Percentiles rank a stretch among this genome's conserved stretches.
Conservation (phyloP, 139 green algal genomes). For the Dunaliella primolecta region DNA sequence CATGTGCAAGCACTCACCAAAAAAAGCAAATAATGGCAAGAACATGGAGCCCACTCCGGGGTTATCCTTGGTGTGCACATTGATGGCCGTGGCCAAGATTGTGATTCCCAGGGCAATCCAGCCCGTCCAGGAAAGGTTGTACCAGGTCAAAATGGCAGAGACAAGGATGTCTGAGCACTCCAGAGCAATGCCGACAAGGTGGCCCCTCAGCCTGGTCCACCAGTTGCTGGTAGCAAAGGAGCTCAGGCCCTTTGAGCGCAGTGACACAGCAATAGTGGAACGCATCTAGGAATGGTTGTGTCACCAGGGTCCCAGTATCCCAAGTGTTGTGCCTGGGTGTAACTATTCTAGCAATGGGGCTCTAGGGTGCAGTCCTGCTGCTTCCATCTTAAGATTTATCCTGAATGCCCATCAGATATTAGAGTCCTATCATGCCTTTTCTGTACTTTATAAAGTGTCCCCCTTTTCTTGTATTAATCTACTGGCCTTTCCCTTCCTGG, state of each 20-base stretch:
- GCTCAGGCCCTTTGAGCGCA: constrained; percentile 27
- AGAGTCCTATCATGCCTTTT: no score
- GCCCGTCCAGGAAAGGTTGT: constrained; percentile 24
- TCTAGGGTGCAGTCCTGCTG: no score
- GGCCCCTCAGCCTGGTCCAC: not conserved
- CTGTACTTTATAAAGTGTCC: no score
- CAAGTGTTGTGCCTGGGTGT: no score
- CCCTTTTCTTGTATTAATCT: no score
- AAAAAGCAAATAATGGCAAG: constrained; percentile 19
- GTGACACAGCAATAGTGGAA: constrained; percentile 23
- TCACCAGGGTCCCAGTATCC: no score
- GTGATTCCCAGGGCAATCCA: constrained; percentile 28
- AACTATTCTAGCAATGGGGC: no score
- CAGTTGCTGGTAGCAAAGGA: not conserved
- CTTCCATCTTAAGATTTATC: no score
- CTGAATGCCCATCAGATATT: no score
- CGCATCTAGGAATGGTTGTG: not conserved
- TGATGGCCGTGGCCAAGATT: constrained; percentile 18
- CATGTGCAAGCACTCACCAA: no score
- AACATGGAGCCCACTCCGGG: not conserved
- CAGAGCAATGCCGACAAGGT: not conserved
- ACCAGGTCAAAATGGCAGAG: not conserved
- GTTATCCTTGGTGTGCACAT: not conserved
- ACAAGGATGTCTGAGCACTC: constrained; percentile 28
- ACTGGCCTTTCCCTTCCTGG: no score